These are phyloP conservation scores for Globisporangium acanthophoron DNA, from an alignment of 352 stramenopile genomes.

Conservation along the genomic window DNA sequence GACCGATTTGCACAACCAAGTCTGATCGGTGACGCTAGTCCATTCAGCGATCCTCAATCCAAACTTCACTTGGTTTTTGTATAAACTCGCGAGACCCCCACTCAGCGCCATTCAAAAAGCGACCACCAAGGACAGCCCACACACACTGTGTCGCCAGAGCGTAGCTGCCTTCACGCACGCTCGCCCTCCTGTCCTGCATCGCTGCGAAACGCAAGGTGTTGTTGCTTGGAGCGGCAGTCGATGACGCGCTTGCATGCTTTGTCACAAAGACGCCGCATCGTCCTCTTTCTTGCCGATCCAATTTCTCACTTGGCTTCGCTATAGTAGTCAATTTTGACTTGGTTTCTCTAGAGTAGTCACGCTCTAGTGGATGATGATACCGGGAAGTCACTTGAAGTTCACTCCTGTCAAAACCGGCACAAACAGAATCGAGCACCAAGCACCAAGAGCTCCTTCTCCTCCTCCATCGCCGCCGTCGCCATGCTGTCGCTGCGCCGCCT, in stretches of 20 bases:
- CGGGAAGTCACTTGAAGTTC: background rate
- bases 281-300: background rate
- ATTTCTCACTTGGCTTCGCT: background rate
- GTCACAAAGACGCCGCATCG: background rate
- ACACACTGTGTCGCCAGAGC: no score
- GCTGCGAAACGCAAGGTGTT: no score
- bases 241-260: background rate
- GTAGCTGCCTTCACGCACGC: no score
- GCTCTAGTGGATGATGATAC: background rate
- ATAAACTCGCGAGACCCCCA: background rate
- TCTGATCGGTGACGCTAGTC: background rate
- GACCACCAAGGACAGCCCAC: no score
- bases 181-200: no score
- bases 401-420: background rate
- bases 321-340: background rate
- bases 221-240: no score
- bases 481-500: background rate
- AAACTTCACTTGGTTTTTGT: background rate
- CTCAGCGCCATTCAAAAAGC: no score
- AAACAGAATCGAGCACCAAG: background rate
- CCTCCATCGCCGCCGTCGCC: conserved; percentile 1
- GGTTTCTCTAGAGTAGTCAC: no score
- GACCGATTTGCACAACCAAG: background rate
- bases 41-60: no score
- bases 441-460: conserved; percentile 7